Percentiles rank a stretch among this genome's conserved stretches.
These are phyloP conservation scores for Apium graveolens DNA, from an alignment of 129 eudicot species.

Conservation along the genomic window DNA sequence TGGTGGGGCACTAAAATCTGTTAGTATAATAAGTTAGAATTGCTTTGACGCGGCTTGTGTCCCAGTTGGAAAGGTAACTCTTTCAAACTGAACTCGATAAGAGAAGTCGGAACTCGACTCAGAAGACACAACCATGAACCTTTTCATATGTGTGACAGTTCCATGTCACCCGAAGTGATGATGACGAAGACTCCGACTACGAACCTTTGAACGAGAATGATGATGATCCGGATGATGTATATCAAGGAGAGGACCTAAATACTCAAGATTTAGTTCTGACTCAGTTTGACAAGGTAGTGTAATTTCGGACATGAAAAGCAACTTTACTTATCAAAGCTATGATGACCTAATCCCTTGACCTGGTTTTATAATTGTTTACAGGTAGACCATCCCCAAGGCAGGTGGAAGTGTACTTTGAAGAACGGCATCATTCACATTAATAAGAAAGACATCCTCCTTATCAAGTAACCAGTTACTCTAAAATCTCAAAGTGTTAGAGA, in stretches of 20 bases:
- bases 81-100: no score
- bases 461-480: no score
- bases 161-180: slow-evolving; percentile 47
- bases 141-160: no score
- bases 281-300: slow-evolving; percentile 87
- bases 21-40: no score
- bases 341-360: neutral
- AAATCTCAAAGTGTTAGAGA: no score
- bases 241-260: slow-evolving; percentile 84
- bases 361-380: slow-evolving; percentile 19
- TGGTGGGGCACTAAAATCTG: no score
- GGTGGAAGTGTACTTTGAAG: slow-evolving; percentile 97
- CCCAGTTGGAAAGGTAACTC: no score
- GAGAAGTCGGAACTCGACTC: no score
- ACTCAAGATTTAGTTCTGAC: slow-evolving; percentile 83
- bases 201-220: slow-evolving; percentile 95
- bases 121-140: no score
- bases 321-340: neutral
- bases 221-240: slow-evolving; percentile 86
- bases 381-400: slow-evolving; percentile 92
- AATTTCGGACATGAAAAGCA: no score
- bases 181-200: slow-evolving; percentile 46
- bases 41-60: no score
- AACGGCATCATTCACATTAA: slow-evolving; percentile 98
- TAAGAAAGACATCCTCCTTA: slow-evolving; percentile 81